Base-by-base conservation (phyloP, 2,329 filamentous ascomycete genomes). In the Fusarium piperis region DNA sequence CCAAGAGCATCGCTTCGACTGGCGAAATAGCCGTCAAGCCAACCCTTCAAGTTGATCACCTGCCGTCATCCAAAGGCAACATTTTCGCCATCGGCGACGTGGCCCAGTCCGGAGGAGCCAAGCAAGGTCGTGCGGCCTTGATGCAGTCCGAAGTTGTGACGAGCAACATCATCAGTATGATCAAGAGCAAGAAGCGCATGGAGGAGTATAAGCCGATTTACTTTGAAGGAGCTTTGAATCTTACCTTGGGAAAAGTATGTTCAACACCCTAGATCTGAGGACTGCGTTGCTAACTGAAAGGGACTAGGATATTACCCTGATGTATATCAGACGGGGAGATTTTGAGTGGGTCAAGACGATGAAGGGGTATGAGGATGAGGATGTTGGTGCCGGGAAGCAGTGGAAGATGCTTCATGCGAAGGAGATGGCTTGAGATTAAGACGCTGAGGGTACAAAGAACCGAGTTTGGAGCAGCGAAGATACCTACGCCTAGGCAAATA, bases 21-120 rank as follows among this genome's bases (percentile, higher is more conserved):
- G 70, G 66, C 0, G 70, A 73, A 11, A 62, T 74, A 2, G 2
- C 59, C 0, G 71, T 74, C 9, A 52, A 20, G 0, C 32, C 68
- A 3, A 74, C 71, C 1, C 65, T 74, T 0, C 66, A 65, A 41
- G 55, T 72, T 2, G 7, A 70, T 0, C 16, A 51, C 1, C 0
- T 72, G 0, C 41, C 71, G 0, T 63, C 53, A 0, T 13, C 44
- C 0, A 52, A n/a, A 3, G 39, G 23, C 0, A 62, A 64, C 0
- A 35, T 74, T 0, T 74, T 74, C 15, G 66, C 68, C 0, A 23
- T 74, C 0, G 72, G 71, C 0, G 72, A 74, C 2, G 68, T 74
- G 0, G 71, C 72, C 0, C 55, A 64, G 1, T 59, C 65, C 0
- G 66, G 71, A 7, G 72, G 72, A 0, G 62, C 69, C 0, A 74